Evolutionary conservation across 768 basidiomycete genomes (phyloP).

Genomic region (Boletus eberwhitei): DNA sequence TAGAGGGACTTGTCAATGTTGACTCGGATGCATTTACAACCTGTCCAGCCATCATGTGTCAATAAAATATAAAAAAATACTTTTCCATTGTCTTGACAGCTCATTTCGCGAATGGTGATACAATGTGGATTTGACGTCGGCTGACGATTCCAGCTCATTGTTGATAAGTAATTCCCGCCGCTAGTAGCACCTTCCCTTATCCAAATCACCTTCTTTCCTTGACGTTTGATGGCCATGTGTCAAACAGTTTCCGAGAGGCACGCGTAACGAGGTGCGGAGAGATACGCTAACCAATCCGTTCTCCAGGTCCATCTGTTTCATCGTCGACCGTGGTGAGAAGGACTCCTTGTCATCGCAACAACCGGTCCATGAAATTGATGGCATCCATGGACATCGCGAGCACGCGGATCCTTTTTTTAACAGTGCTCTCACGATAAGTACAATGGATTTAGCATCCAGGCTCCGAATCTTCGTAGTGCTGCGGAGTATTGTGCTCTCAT

Average conservation of each 20-base stretch:
- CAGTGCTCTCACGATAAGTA: conserved; percentile 2
- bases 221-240: conserved; percentile 29
- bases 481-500: background rate
- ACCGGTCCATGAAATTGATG: conserved; percentile 1
- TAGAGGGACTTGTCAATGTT: background rate
- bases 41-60: background rate
- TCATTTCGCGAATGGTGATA: conserved; percentile 20
- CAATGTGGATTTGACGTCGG: conserved; percentile 23
- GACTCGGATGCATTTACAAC: background rate
- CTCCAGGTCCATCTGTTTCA: conserved; percentile 23
- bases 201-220: conserved; percentile 12
- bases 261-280: conserved; percentile 20
- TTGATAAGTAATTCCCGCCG: conserved; percentile 15
- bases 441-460: too few relatives aligned
- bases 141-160: conserved; percentile 28
- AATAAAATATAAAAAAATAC: background rate
- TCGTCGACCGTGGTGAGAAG: conserved; percentile 17
- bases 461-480: too few relatives aligned
- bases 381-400: background rate
- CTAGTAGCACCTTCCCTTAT: conserved; percentile 3
- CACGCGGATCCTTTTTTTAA: background rate
- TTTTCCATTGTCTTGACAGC: conserved; percentile 17
- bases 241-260: conserved; percentile 12
- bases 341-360: conserved; percentile 13
- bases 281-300: conserved; percentile 11